Evolutionary conservation across 139 green algal genomes (phyloP).

Genomic region (Ettlia oleoabundans): DNA sequence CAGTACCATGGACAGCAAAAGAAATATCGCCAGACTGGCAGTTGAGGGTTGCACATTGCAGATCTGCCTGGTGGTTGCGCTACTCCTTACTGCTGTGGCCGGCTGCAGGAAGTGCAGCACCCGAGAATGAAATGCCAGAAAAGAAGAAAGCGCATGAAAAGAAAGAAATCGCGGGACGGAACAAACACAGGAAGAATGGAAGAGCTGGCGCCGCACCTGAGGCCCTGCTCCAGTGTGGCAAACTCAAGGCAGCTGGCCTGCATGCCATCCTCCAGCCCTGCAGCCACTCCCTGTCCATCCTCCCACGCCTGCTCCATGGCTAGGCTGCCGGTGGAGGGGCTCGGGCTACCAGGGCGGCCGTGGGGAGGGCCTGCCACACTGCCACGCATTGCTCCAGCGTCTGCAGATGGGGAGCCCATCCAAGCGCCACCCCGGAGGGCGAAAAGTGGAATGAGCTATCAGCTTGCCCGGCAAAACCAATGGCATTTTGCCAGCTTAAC

Average conservation of each 20-base stretch:
- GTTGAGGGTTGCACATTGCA: not conserved
- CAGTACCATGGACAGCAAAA: not conserved
- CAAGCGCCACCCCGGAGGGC: no score
- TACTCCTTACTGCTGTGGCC: no score
- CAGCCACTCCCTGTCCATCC: not conserved
- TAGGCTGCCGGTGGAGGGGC: not conserved
- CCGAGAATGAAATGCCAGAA: no score
- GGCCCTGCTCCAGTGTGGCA: conserved; percentile 34
- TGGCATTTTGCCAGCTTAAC: no score
- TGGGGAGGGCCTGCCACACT: not conserved
- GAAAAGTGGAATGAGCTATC: no score
- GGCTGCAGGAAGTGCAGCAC: no score
- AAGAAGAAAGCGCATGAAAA: no score
- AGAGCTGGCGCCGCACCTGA: conserved; percentile 37
- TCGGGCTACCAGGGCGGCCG: not conserved
- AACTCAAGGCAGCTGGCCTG: conserved; percentile 21
- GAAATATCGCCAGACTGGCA: not conserved
- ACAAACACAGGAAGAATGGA: no score
- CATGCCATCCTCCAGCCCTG: not conserved
- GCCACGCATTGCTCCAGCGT: not conserved
- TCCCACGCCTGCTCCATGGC: conserved; percentile 12
- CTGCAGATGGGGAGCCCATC: not conserved
- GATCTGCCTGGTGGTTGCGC: no score
- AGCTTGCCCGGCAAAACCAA: no score
- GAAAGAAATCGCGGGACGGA: no score